Base-by-base conservation (phyloP, 2,329 filamentous ascomycete species). In the Penicillium occitanis region DNA sequence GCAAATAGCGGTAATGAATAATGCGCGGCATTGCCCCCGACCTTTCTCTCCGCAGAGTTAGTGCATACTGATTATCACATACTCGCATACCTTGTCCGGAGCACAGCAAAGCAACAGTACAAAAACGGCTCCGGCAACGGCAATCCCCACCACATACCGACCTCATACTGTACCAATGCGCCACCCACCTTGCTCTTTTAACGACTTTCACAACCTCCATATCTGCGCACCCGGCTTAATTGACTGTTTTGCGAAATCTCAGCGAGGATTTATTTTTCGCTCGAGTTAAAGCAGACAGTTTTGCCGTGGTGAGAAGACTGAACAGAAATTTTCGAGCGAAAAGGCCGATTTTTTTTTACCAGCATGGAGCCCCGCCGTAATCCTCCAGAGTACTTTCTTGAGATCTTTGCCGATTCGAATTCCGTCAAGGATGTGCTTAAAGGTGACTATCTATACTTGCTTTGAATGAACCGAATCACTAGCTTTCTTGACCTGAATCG, bases 361-460 rank as follows among this genome's bases (percentile, higher is more conserved):
- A 60, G 22, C 70, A 90, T 90, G 88, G 88, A 90, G 72, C 83
- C 83, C 77, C 85, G 86, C 77, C 80, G 78, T 76, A 82, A 83
- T 72, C 88, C 91, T 67, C 92, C 92, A 73, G 93, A 97, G 80
- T 97, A 96, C 82, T 92, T 91, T 71, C 87, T 99, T 76, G 93
- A 97, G 77, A 90, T 96, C 75, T 96, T 97, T 77, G 91, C 93
- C 67, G 95, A 98, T 80, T 91, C 92, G 61, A 87, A 88, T 51
- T 95, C 91, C 64, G 92, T 97, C 70, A 92, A 91, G 78, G 94
- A 98, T 76, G 90, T 98, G 64, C 89, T 98, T 69, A 93, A 94
- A 88, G 94, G 93, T 93, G 77, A 19, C 1, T 19, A 19, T 19
- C 19, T 19, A 19, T 1, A 19, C 19, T 19, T 19, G 19, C 19